Base-by-base conservation (phyloP, 2,329 filamentous ascomycete species). In the Xylaria sp. region DNA sequence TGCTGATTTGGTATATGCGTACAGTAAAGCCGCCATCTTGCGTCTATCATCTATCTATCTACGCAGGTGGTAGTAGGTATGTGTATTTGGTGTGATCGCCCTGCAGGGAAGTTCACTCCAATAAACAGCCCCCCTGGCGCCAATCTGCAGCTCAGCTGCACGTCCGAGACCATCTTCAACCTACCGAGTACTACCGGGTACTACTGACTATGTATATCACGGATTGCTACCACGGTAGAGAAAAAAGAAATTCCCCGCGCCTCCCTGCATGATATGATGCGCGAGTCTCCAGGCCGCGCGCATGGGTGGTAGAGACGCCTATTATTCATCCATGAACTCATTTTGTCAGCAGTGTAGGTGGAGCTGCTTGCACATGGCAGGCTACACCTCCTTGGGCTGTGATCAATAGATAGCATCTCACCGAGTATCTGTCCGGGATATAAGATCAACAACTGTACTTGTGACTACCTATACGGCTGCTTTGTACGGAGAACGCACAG, bases 91-190 rank as follows among this genome's bases (percentile, higher is more conserved):
- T 27, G 36, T 47, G 36, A 58, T 22, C 36, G 22, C 27, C 20
- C 53, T 58, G 39, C 58, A 61, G 51, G n/a, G 29, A 50, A 51
- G 27, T 13, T 25, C 44, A 25, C 49, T 54, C 31, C 31, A 44
- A 49, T 29, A 10, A 25, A 42, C 10, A 17, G n/a, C n/a, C 45
- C 42, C 59, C 47, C 49, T 59, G 59, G n/a, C 27, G 31, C 42
- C 39, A 25, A 57, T 50, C 49, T 56, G 65, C 56, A 61, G 60
- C 60, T 60, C 61, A 61, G 60, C 60, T 64, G 60, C 59, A 66
- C 38, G 25, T 47, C 39, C 59, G 47, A 58, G 58, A n/a, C 54
- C 59, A 22, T 36, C 47, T 42, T 55, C 25, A 54, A 57, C 57
- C 54, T 59, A 38, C n/a, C n/a, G n/a, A n/a, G n/a, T n/a, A n/a